phyloP scores from a whole-genome alignment of 106 monocot species.

The Acorus calamus region DNA sequence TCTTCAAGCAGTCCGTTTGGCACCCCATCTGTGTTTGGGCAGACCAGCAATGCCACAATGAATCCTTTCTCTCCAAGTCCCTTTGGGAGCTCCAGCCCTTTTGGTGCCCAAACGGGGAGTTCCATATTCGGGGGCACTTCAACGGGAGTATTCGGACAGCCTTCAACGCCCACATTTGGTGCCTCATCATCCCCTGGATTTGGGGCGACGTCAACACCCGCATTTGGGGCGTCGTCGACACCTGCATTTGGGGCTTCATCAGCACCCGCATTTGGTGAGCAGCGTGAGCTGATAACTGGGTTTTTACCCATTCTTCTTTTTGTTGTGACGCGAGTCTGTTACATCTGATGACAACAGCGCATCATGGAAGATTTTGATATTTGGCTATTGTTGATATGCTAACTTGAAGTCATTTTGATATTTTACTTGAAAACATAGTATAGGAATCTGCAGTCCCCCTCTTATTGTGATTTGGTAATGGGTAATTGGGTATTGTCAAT shows the following conservation, averaged over 20 bases:
- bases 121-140: slow-evolving; percentile 68
- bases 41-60: slow-evolving; percentile 24
- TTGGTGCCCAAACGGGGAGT: slow-evolving; percentile 52
- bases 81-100: slow-evolving; percentile 61
- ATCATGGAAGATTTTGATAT: too few species aligned
- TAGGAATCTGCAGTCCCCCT: too few species aligned
- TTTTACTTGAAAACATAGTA: too few species aligned
- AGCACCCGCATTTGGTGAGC: slow-evolving; percentile 44
- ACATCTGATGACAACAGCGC: too few species aligned
- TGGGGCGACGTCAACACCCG: slow-evolving; percentile 37
- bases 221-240: slow-evolving; percentile 61
- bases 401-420: too few species aligned
- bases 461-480: too few species aligned
- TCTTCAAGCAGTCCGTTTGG: slow-evolving; percentile 67
- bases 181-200: slow-evolving; percentile 47
- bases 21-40: slow-evolving; percentile 59
- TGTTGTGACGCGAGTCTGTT: too few species aligned
- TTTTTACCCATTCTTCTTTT: neutral
- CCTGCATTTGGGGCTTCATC: slow-evolving; percentile 62
- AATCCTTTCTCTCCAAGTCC: slow-evolving; percentile 66
- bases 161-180: slow-evolving; percentile 45
- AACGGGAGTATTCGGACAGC: slow-evolving; percentile 79
- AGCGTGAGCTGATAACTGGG: neutral
- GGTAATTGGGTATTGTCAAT: too few species aligned
- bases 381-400: too few species aligned